Evolutionary conservation across 202 grass and related monocot genomes (phyloP).

Genomic region (Sporobolus alterniflorus): DNA sequence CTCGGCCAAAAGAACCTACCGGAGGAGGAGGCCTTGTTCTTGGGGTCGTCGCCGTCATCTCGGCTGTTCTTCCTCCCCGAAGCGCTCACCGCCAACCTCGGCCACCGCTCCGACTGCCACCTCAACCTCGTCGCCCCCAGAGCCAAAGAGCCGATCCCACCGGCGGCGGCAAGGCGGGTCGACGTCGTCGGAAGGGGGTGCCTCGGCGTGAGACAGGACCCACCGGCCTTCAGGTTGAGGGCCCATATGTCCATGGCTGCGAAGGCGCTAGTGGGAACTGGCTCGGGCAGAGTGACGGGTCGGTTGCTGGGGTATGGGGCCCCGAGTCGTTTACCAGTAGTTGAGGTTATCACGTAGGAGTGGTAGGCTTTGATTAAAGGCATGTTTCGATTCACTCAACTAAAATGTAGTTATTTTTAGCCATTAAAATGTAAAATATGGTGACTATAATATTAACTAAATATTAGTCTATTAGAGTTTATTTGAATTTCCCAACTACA

Average conservation of each 20-base stretch:
- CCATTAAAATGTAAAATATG: too few relatives aligned
- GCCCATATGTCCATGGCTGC: slow-evolving; percentile 61
- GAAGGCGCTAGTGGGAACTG: background rate
- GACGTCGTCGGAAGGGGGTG: slow-evolving; percentile 4
- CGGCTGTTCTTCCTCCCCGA: slow-evolving; percentile 55
- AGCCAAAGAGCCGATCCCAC: slow-evolving; percentile 34
- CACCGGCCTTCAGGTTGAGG: slow-evolving; percentile 53
- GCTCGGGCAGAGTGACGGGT: slow-evolving; percentile 4
- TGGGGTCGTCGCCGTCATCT: slow-evolving; percentile 43
- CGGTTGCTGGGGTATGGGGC: background rate
- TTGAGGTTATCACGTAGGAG: too few relatives aligned
- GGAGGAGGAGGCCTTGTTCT: slow-evolving; percentile 42
- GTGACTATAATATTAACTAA: too few relatives aligned
- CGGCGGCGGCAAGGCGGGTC: slow-evolving; percentile 5
- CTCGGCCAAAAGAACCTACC: slow-evolving; percentile 23
- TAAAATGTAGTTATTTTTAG: too few relatives aligned
- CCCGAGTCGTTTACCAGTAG: too few relatives aligned
- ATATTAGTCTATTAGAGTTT: too few relatives aligned
- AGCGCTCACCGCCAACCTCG: slow-evolving; percentile 53
- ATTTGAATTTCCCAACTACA: too few relatives aligned
- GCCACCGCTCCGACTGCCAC: slow-evolving; percentile 29
- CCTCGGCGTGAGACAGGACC: slow-evolving; percentile 37
- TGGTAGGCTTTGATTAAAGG: too few relatives aligned
- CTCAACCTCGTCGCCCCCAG: slow-evolving; percentile 13
- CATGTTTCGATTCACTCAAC: too few relatives aligned